Conservation (phyloP, 768 basidiomycete genomes). For the Sistotremastrum suecicum region DNA sequence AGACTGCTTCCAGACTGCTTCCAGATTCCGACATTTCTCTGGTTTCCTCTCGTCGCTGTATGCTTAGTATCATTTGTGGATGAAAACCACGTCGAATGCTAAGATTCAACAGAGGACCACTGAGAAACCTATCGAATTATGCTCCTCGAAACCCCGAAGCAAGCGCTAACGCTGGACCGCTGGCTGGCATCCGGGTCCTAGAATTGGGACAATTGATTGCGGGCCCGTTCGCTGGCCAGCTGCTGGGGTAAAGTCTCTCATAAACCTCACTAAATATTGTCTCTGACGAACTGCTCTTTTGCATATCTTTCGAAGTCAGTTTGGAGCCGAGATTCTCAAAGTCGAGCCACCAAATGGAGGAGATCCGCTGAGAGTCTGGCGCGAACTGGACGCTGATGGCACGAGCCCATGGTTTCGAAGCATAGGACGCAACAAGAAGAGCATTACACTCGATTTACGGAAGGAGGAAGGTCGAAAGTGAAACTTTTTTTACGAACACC, state of each 20-base stretch:
- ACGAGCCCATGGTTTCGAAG: slow-evolving; percentile 66
- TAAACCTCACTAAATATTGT: not conserved
- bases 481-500: not conserved
- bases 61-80: too few relatives aligned
- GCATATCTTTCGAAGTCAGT: slow-evolving; percentile 30
- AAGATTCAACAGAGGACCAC: too few relatives aligned
- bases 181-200: slow-evolving; percentile 48
- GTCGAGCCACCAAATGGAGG: slow-evolving; percentile 49
- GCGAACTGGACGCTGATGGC: slow-evolving; percentile 57
- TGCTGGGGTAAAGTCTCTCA: slow-evolving; percentile 36
- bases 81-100: too few relatives aligned
- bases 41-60: too few relatives aligned
- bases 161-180: slow-evolving; percentile 17
- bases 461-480: slow-evolving; percentile 41
- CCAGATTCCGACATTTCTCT: too few relatives aligned
- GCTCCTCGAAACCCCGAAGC: too few relatives aligned
- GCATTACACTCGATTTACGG: slow-evolving; percentile 50
- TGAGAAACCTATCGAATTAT: too few relatives aligned
- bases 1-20: too few relatives aligned
- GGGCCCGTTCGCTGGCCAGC: slow-evolving; percentile 59
- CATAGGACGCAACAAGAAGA: slow-evolving; percentile 61
- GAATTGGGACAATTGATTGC: slow-evolving; percentile 62
- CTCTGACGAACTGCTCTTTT: not conserved
- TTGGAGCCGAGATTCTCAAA: slow-evolving; percentile 62
- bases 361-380: slow-evolving; percentile 57